Percentiles rank a stretch among this genome's conserved stretches.
phyloP scores from a whole-genome alignment of 176 grass and related monocot species.

The Avena insularis region DNA sequence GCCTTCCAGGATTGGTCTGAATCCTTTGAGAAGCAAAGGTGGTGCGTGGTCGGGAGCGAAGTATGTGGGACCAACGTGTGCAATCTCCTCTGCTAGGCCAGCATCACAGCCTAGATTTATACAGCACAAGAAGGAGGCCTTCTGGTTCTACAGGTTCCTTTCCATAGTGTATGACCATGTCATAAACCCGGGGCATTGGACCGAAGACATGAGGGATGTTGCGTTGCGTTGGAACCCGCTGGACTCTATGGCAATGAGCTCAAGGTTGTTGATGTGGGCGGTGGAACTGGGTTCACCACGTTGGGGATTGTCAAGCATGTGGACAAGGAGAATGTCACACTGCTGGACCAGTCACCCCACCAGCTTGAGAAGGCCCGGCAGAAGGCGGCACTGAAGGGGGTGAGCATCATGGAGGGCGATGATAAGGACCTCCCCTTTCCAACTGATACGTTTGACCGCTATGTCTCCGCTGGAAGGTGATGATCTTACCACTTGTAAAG shows the following conservation, averaged over 20 bases:
- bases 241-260: conserved; percentile 51
- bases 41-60: conserved; percentile 22
- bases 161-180: conserved; percentile 79
- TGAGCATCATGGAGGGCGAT: conserved; percentile 24
- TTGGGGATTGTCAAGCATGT: conserved; percentile 25
- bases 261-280: conserved; percentile 47
- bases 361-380: conserved; percentile 28
- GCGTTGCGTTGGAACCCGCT: conserved; percentile 62
- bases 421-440: conserved; percentile 15
- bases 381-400: conserved; percentile 22
- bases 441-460: conserved; percentile 24
- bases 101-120: conserved; percentile 73
- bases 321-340: conserved; percentile 16
- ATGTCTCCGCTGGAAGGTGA: conserved; percentile 19
- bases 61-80: conserved; percentile 41
- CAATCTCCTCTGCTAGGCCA: conserved; percentile 59
- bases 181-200: conserved; percentile 61
- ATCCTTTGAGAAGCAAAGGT: conserved; percentile 30
- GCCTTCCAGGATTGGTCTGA: conserved; percentile 48
- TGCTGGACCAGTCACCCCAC: conserved; percentile 28
- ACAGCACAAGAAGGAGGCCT: conserved; percentile 85
- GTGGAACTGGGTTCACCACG: conserved; percentile 29
- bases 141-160: conserved; percentile 84
- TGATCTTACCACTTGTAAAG: conserved; percentile 12
- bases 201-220: conserved; percentile 57